Evolutionary conservation across 805 yeast genomes (phyloP).

Genomic region (Candida vartiovaarae): DNA sequence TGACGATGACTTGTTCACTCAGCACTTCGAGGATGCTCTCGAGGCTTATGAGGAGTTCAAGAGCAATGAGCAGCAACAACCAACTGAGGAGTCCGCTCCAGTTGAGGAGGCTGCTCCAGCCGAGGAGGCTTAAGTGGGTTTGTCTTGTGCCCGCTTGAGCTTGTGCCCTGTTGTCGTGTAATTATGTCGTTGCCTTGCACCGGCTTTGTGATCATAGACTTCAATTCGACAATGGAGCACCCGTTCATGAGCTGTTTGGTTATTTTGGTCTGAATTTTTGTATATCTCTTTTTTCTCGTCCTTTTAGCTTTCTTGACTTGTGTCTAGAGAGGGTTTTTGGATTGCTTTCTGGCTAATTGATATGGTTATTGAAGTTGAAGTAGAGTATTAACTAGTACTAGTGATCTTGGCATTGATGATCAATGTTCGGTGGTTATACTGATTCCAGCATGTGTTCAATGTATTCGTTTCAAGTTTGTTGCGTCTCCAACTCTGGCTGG

Average conservation of each 20-base stretch:
- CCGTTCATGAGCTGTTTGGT: neutral
- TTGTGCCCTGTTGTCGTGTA: neutral
- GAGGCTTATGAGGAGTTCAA: constrained; percentile 91
- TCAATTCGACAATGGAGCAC: no score
- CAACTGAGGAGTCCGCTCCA: constrained; percentile 13
- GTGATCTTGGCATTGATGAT: no score
- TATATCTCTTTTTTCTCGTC: neutral
- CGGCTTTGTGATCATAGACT: no score
- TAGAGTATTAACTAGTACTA: no score
- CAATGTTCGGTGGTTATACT: no score
- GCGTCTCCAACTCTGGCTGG: no score
- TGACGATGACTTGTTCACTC: constrained; percentile 82
- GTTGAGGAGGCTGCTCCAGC: constrained; percentile 13
- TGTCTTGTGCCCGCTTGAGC: neutral
- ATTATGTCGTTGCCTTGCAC: neutral
- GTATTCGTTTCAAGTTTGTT: no score
- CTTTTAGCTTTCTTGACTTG: neutral
- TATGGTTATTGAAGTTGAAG: neutral
- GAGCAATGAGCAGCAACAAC: constrained; percentile 24
- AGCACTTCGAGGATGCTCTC: constrained; percentile 90
- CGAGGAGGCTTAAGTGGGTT: constrained; percentile 9
- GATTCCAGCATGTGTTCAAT: no score
- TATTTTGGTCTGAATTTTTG: neutral
- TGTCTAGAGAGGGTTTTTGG: neutral
- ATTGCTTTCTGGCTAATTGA: constrained; percentile 2